Evolutionary conservation across 495 filamentous ascomycete species (phyloP).

Genomic region (Friedmanniomyces endolithicus): DNA sequence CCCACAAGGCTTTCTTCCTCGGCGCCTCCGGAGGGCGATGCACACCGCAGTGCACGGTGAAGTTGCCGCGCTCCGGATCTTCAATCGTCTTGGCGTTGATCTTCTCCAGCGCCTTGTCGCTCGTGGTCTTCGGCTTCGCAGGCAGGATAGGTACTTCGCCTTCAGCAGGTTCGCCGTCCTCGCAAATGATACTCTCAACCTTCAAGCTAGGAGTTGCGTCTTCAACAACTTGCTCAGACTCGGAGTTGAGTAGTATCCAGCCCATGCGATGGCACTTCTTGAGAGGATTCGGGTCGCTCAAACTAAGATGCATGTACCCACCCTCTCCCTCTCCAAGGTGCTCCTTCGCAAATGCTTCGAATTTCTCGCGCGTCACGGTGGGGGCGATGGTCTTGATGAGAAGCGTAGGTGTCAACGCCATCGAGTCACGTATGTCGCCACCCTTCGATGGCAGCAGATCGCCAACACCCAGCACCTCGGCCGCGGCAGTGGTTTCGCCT

Average conservation of each 20-base stretch:
- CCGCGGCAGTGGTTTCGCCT: constrained; percentile 76
- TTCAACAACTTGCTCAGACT: constrained; percentile 45
- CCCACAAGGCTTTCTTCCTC: constrained; percentile 94
- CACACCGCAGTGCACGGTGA: constrained; percentile 92
- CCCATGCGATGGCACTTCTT: constrained; percentile 97
- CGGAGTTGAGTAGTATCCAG: constrained; percentile 89
- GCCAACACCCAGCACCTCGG: constrained; percentile 83
- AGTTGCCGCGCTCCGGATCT: constrained; percentile 83
- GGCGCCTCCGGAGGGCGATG: constrained; percentile 77
- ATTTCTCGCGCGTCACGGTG: constrained; percentile 83
- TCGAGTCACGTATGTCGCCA: constrained; percentile 73
- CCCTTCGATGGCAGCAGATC: constrained; percentile 71
- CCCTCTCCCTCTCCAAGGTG: constrained; percentile 76
- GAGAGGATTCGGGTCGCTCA: constrained; percentile 90
- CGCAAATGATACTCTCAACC: constrained; percentile 36
- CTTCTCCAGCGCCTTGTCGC: constrained; percentile 76
- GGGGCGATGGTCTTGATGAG: constrained; percentile 98
- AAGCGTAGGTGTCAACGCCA: constrained; percentile 70
- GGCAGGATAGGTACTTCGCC: constrained; percentile 26
- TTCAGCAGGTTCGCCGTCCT: constrained; percentile 37
- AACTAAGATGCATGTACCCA: constrained; percentile 79
- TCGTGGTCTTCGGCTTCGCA: constrained; percentile 36
- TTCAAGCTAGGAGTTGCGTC: constrained; percentile 50
- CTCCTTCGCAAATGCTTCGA: constrained; percentile 86
- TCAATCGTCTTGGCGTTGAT: constrained; percentile 95